Evolutionary conservation across 129 eudicot species (phyloP), one percentile per base, ranked within the genome.

Genomic region (Silybum marianum): DNA sequence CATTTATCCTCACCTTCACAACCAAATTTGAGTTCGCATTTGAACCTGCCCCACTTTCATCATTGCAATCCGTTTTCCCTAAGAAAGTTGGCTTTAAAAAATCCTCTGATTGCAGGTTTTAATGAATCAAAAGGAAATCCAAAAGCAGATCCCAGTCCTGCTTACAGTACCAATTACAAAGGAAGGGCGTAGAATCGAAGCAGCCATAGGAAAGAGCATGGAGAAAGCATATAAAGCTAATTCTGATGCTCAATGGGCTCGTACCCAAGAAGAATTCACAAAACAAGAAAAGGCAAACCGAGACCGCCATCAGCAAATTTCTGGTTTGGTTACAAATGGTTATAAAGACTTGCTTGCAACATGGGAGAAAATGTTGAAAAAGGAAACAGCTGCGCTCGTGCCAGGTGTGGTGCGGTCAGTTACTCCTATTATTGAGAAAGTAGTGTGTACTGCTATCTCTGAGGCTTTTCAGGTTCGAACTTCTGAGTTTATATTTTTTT

Each of bases 111-210:
- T 81, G 85, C 88, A 93, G 98, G 76, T 90, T 58, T 54, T 85
- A 78, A 58, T 74, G 22, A 80, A 83, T 80, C 96, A 90, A 72
- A 93, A 93, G 76, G 94, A 93, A 74, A 80, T 88, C 82, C 93
- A 89, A 75, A 93, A 93, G 80, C 92, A 89, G 83, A 81, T 89
- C 81, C 71, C 87, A 26, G 74, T 24, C 71, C 70, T 73, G 46
- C 87, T 83, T 76, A 74, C 88, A 72, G 87, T n/a, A 38, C 91
- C 94, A 44, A 83, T 91, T 34, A 83, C 87, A 67, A 93, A 89
- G 84, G 98, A 93, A 82, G 97, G 92, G 36, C 90, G 77, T 87
- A 93, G 94, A 76, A 83, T 91, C 7, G 98, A 93, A 84, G 89
- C 92, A 75, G 86, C 91, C 81, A 76, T 88, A 58, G 98, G 91